Base-by-base conservation (phyloP, 2,329 filamentous ascomycete species). In the Colletotrichum godetiae region DNA sequence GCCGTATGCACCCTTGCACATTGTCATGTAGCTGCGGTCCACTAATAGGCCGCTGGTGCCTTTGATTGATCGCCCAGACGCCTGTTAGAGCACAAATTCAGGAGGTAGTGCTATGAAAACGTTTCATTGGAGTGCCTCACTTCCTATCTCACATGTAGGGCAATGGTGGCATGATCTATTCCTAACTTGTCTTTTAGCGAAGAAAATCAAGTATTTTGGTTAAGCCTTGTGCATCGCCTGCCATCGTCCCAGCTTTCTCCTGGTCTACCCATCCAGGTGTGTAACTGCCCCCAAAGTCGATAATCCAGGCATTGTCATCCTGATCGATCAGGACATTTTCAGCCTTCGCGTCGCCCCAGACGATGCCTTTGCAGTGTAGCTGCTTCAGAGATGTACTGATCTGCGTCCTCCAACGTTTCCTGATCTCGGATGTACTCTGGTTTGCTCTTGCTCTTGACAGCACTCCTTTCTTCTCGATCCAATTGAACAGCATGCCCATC, bases 291-390 rank as follows among this genome's bases (percentile, higher is more conserved):
- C 79, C 79, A 70, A 81, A 81, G 59, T 81, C 79, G n/a, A 80
- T 77, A 8, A 81, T 57, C 80, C 79, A 81, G 1, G 79, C 75
- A 68, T 81, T 74, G 19, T 78, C 76, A 11, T 77, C 62, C 19
- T 67, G 60, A 65, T 81, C 79, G 27, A 82, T 77, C 2, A 82
- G 66, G 31, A 81, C 72, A 69, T 81, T 81, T 15, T 77, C 76
- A 6, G 78, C 72, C 67, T 81, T 81, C 3, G 64, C 80, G 73
- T 81, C 80, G 11, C 79, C 79, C 79, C 80, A 81, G 37, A 77
- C 62, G 24, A 80, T 76, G 8, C 75, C 77, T 31, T 57, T 37
- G 5, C 49, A 35, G 61, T 79, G 77, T 7, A 79, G 74, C 19
- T 64, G 31, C 35, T 66, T 22, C 15, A 79, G 53, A 2, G 71